Conservation (phyloP, 164 flowering plant species). For the Nymphaea thermarum region DNA sequence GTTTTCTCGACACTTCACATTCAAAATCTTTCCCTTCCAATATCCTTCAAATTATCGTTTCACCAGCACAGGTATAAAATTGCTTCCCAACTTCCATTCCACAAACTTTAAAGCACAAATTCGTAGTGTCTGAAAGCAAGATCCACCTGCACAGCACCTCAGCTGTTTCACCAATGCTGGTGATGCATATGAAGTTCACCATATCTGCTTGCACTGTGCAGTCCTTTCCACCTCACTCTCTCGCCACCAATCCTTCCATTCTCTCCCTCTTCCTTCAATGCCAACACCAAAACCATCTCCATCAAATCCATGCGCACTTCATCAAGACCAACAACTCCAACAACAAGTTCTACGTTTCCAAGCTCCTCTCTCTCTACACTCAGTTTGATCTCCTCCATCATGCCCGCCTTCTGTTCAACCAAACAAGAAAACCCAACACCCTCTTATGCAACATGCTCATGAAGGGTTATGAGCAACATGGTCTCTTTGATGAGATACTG, state of each 20-base stretch:
- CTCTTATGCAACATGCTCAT: slow-evolving; percentile 6
- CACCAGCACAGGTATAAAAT: no score
- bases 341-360: slow-evolving; percentile 10
- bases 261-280: slow-evolving; percentile 4
- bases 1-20: no score
- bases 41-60: no score
- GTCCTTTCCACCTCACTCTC: neutral
- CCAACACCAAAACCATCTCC: neutral
- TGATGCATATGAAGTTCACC: neutral
- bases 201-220: neutral
- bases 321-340: slow-evolving; percentile 5
- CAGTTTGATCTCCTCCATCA: slow-evolving; percentile 1
- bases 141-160: no score
- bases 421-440: slow-evolving; percentile 6
- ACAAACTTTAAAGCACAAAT: no score
- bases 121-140: no score
- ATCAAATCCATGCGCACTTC: slow-evolving; percentile 7
- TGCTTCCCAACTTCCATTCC: no score
- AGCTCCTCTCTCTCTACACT: slow-evolving; percentile 9
- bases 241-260: neutral
- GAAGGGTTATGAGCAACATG: slow-evolving; percentile 4
- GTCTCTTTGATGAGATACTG: slow-evolving; percentile 3
- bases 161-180: no score
- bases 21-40: no score
- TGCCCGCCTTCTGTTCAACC: slow-evolving; percentile 7